Evolutionary conservation across 805 yeast species (phyloP).

Genomic region (Myxozyma kluyveri): DNA sequence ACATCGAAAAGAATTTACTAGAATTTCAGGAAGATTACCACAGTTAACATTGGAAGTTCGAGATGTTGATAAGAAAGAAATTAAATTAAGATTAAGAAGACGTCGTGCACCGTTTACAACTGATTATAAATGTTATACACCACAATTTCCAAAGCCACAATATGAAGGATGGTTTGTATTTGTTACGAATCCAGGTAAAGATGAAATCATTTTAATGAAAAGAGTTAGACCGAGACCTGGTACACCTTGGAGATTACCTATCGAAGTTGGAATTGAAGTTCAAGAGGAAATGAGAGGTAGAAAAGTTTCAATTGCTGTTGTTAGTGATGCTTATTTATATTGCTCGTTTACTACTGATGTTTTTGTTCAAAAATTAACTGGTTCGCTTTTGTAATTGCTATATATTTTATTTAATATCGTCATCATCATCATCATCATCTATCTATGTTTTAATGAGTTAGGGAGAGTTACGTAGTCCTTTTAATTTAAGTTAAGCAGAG

Average conservation of each 20-base stretch:
- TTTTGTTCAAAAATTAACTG: neutral
- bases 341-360: neutral
- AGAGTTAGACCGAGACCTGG: slow-evolving; percentile 63
- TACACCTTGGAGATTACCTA: slow-evolving; percentile 15
- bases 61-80: slow-evolving; percentile 32
- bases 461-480: no score
- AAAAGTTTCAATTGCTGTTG: slow-evolving; percentile 8
- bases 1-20: slow-evolving; percentile 8
- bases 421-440: neutral
- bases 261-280: slow-evolving; percentile 21
- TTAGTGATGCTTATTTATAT: slow-evolving; percentile 20
- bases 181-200: slow-evolving; percentile 48
- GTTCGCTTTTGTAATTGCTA: neutral
- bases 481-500: no score
- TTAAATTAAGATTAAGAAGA: slow-evolving; percentile 54
- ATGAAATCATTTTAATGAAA: slow-evolving; percentile 63
- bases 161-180: slow-evolving; percentile 91
- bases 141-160: slow-evolving; percentile 84
- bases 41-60: slow-evolving; percentile 44
- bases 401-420: neutral
- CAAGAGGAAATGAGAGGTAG: slow-evolving; percentile 11
- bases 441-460: no score
- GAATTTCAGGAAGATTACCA: slow-evolving; percentile 58
- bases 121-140: slow-evolving; percentile 69
- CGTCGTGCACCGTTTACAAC: slow-evolving; percentile 43